phyloP scores from a whole-genome alignment of 73 alveolate genomes.

The Paramecium sonneborni region DNA sequence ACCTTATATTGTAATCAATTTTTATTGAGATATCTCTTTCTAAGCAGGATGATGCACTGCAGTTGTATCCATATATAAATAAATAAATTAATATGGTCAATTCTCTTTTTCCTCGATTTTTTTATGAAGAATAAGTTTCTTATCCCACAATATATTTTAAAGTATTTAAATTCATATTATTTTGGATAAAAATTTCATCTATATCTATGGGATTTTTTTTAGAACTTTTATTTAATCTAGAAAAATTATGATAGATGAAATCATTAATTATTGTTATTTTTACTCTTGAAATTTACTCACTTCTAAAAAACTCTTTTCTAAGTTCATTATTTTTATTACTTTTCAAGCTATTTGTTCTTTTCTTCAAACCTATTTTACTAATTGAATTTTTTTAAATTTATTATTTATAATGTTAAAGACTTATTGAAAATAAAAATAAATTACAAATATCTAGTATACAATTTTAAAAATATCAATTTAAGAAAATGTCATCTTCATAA shows the following conservation, averaged over 20 bases:
- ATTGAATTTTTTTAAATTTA: neutral
- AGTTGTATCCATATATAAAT: conserved; percentile 12
- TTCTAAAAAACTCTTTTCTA: neutral
- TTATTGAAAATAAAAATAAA: neutral
- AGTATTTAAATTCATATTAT: neutral
- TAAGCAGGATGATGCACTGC: neutral
- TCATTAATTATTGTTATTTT: too few species aligned
- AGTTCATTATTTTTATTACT: neutral
- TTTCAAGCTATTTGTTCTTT: neutral
- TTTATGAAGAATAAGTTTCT: neutral
- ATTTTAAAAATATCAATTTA: too few species aligned
- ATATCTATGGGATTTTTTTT: neutral
- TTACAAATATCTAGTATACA: too few species aligned
- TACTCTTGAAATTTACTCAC: too few species aligned
- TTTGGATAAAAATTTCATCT: neutral
- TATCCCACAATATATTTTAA: neutral
- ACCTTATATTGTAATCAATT: neutral
- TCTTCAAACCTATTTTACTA: neutral
- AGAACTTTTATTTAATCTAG: too few species aligned
- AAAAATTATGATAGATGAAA: too few species aligned
- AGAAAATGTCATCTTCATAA: neutral
- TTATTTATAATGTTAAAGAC: neutral
- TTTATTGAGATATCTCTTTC: neutral
- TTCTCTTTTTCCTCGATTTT: neutral
- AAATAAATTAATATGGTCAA: neutral